Evolutionary conservation across 495 filamentous ascomycete species (phyloP).

Genomic region (Aspergillus homomorphus): DNA sequence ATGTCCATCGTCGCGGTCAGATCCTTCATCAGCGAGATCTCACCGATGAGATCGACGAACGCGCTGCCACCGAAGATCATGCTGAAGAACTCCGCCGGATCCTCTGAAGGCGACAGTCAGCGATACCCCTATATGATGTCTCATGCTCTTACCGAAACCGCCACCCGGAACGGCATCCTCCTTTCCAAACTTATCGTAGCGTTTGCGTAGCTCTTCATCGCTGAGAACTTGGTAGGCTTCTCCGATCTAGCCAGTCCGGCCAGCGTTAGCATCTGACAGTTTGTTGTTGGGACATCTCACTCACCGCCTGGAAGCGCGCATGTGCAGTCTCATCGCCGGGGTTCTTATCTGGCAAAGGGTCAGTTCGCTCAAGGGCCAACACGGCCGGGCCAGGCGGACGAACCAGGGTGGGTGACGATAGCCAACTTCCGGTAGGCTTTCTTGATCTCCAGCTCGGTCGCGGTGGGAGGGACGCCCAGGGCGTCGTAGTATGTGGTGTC

Average conservation of each 20-base stretch:
- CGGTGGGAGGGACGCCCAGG: slow-evolving; percentile 81
- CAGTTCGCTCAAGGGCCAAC: slow-evolving; percentile 5
- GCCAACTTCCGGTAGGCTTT: slow-evolving; percentile 98
- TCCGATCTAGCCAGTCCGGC: slow-evolving; percentile 57
- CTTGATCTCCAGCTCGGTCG: slow-evolving; percentile 96
- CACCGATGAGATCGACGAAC: slow-evolving; percentile 86
- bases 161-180: slow-evolving; percentile 80
- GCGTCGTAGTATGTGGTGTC: slow-evolving; percentile 89
- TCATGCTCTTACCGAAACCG: slow-evolving; percentile 67
- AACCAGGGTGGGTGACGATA: slow-evolving; percentile 73
- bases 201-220: slow-evolving; percentile 75
- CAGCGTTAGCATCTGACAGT: neutral
- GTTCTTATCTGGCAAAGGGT: slow-evolving; percentile 75
- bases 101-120: slow-evolving; percentile 54
- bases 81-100: slow-evolving; percentile 96
- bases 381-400: neutral
- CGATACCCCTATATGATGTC: neutral
- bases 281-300: slow-evolving; percentile 13
- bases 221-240: slow-evolving; percentile 98
- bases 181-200: slow-evolving; percentile 97
- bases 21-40: slow-evolving; percentile 91
- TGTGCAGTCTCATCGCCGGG: slow-evolving; percentile 94
- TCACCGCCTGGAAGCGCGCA: slow-evolving; percentile 81
- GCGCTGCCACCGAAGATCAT: slow-evolving; percentile 98
- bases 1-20: slow-evolving; percentile 89